Evolutionary conservation across 2,329 filamentous ascomycete species (phyloP).

Genomic region (Lasiodiplodia sp.): DNA sequence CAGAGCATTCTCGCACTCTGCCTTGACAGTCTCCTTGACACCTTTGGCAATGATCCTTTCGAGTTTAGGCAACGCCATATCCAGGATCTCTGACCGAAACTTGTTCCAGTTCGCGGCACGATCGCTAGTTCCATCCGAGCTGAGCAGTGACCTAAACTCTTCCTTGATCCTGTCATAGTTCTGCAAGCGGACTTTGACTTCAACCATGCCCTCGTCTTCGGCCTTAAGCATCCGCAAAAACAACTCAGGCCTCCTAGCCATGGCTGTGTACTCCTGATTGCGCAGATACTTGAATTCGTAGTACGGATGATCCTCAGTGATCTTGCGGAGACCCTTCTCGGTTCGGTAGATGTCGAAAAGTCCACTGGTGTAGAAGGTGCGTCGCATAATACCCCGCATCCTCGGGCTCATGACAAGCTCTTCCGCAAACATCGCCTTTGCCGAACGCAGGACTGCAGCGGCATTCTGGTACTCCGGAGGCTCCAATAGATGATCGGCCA

Average conservation of each 20-base stretch:
- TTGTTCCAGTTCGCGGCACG: slow-evolving; percentile 94
- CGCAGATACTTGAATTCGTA: slow-evolving; percentile 98
- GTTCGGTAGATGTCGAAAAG: slow-evolving; percentile 88
- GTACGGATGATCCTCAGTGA: slow-evolving; percentile 93
- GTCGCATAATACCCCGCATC: slow-evolving; percentile 85
- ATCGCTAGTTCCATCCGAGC: slow-evolving; percentile 94
- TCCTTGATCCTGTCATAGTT: slow-evolving; percentile 78
- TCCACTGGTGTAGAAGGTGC: slow-evolving; percentile 82
- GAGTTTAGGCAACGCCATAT: slow-evolving; percentile 80
- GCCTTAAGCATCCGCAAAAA: slow-evolving; percentile 98
- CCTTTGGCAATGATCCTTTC: slow-evolving; percentile 86
- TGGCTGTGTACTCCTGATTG: slow-evolving; percentile 82
- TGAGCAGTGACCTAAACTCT: slow-evolving; percentile 81
- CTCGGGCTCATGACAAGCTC: slow-evolving; percentile 88
- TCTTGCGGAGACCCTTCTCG: slow-evolving; percentile 90
- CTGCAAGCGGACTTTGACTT: slow-evolving; percentile 81
- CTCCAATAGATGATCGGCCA: slow-evolving; percentile 79
- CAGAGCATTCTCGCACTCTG: slow-evolving; percentile 91
- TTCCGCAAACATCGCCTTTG: slow-evolving; percentile 88
- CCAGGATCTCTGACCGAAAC: slow-evolving; percentile 83
- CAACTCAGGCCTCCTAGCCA: slow-evolving; percentile 83
- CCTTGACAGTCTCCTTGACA: slow-evolving; percentile 92
- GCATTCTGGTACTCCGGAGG: slow-evolving; percentile 78
- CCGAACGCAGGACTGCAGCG: slow-evolving; percentile 76
- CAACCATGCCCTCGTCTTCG: slow-evolving; percentile 90